Base-by-base conservation (phyloP, 2,329 filamentous ascomycete species). In the Xylariaceae sp. region DNA sequence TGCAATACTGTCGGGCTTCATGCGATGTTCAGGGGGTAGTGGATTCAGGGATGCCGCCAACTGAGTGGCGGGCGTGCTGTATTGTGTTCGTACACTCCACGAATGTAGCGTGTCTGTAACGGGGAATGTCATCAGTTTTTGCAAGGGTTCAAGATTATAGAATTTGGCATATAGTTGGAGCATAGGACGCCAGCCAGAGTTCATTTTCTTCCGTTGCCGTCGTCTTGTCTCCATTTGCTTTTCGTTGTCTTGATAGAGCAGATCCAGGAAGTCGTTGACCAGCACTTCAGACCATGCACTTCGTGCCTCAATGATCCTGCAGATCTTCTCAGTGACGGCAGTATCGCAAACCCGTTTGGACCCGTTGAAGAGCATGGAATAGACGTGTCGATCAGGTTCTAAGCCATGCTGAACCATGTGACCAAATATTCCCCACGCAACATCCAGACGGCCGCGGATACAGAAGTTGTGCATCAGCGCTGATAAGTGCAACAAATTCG, bases 381-480 rank as follows among this genome's bases (percentile, higher is more conserved):
- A 90, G 0, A 90, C 87, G 64, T 84, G 81, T 0, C 75, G 74
- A 70, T 95, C 86, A 0, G 89, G 82, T 56, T 81, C 71, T 13
- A 89, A 76, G 2, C 82, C 81, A 63, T 84, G 79, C 11, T 79
- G 74, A 54, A 80, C 74, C 71, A 92, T 82, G 47, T 85, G 78
- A 23, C 85, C 78, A 66, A 87, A 85, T 53, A 93, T 80, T 47
- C 82, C 78, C 75, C 85, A 84, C 0, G 86, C 88, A 2, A 85
- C 83, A 44, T 81, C 76, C 6, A 83, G 71, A 65, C 90, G 83
- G 9, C 82, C 81, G n/a, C 79, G 82, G 59, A 85, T 77, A 67
- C 88, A 83, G 13, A 92, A 84, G 59, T 90, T 89, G 45, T 85
- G 80, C 57, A 97, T 82, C 60, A 91, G 75, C 50, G 88, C 79